These are phyloP conservation scores for Aspergillus hiratsukae DNA, from an alignment of 2,329 filamentous ascomycete genomes.

Conservation along the genomic window DNA sequence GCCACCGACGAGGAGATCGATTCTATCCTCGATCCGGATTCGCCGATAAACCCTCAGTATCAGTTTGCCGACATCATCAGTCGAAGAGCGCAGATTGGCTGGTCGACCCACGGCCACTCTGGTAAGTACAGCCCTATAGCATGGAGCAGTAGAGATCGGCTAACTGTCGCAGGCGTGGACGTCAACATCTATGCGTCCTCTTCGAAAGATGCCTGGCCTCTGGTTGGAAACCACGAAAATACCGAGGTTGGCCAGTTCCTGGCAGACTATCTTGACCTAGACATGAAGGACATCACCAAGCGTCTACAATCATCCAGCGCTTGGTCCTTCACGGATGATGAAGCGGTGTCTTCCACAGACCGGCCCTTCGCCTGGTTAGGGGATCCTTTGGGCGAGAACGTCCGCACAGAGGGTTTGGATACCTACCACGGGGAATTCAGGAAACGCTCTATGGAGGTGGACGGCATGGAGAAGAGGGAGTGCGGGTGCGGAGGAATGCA, in stretches of 20 bases:
- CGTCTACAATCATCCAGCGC: conserved; percentile 53
- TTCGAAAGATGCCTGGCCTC: conserved; percentile 54
- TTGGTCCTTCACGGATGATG: conserved; percentile 11
- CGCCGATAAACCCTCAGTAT: conserved; percentile 54
- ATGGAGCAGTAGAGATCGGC: conserved; percentile 7
- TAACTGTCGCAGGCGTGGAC: conserved; percentile 62
- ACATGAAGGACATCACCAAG: conserved; percentile 72
- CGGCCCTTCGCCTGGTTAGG: conserved; percentile 39
- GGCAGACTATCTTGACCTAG: conserved; percentile 69
- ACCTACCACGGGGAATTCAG: conserved; percentile 44
- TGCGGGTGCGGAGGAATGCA: conserved; percentile 29
- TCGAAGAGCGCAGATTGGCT: conserved; percentile 81
- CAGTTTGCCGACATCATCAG: conserved; percentile 81
- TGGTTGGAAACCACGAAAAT: conserved; percentile 89
- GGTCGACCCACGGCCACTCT: conserved; percentile 89
- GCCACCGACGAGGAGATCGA: conserved; percentile 67
- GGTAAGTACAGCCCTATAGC: conserved; percentile 25
- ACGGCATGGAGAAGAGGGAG: neutral
- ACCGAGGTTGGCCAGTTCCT: conserved; percentile 86
- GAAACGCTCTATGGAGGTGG: conserved; percentile 21
- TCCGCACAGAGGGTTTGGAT: conserved; percentile 38
- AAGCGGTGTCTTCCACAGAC: conserved; percentile 9
- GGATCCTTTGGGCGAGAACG: conserved; percentile 31
- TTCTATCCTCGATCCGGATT: conserved; percentile 54
- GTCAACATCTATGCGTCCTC: conserved; percentile 93